phyloP scores from a whole-genome alignment of 108 stramenopile genomes.

The Nitzschia putrida region DNA sequence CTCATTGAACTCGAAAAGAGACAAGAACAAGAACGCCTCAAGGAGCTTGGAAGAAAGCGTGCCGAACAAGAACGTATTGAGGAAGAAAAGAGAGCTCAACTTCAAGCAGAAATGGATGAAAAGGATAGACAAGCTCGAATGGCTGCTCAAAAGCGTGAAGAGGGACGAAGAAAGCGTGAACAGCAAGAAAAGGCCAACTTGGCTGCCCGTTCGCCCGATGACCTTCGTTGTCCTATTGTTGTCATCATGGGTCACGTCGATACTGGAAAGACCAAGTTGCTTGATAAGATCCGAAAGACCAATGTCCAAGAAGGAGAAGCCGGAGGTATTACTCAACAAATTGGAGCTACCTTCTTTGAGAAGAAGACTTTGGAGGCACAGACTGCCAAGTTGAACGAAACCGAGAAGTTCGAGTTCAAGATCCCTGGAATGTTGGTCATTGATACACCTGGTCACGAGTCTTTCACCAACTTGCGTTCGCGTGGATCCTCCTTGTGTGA shows the following conservation, averaged over 20 bases:
- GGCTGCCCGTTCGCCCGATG: conserved; percentile 80
- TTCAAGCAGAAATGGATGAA: conserved; percentile 65
- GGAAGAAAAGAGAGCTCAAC: conserved; percentile 60
- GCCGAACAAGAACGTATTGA: conserved; percentile 84
- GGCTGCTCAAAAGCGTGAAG: conserved; percentile 73
- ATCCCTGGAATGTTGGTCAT: conserved; percentile 98
- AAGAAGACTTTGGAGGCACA: conserved; percentile 86
- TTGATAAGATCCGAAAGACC: conserved; percentile 99
- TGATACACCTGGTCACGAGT: conserved; percentile 99
- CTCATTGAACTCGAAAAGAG: conserved; percentile 84
- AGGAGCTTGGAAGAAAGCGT: conserved; percentile 72
- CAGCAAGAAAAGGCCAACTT: conserved; percentile 84
- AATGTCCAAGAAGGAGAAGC: conserved; percentile 99
- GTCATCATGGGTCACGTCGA: conserved; percentile 99
- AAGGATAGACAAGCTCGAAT: conserved; percentile 46
- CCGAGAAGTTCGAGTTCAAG: conserved; percentile 84
- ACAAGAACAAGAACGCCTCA: conserved; percentile 78
- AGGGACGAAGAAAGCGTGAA: conserved; percentile 73
- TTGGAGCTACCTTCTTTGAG: conserved; percentile 99
- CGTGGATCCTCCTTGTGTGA: conserved; percentile 97
- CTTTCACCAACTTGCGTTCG: conserved; percentile 95
- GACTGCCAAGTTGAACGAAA: conserved; percentile 81
- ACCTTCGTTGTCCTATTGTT: conserved; percentile 95
- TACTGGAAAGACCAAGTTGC: conserved; percentile 98
- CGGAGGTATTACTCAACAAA: conserved; percentile 99